Evolutionary conservation across 306 rosid species (phyloP), one percentile per base, ranked within the genome.

Genomic region (Fragaria ananassa): DNA sequence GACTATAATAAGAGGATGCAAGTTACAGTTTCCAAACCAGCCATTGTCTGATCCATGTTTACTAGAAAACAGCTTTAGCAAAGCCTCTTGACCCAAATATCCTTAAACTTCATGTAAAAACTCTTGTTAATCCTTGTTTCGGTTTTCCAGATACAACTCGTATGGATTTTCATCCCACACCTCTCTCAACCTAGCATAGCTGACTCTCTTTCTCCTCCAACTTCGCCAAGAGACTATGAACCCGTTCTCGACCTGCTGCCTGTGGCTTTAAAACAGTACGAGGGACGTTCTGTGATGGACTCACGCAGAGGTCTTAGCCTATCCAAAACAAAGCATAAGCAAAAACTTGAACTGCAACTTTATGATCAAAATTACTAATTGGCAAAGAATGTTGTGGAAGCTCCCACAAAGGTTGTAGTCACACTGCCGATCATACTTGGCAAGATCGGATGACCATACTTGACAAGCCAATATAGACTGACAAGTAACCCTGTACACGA

Each of bases 401-500:
- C 85, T 84, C 83, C 93, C 97, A 93, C 61, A 19, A 89, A 93
- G 60, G 80, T 81, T 35, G 98, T 92, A 17, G 74, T 53, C 97
- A 93, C 57, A 86, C 83, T 91, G 84, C 34, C 72, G 77, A 63
- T 93, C 97, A 84, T 86, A 84, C 65, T 90, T 86, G 34, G 10
- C 57, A 51, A 50, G 56, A n/a, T n/a, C n/a, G n/a, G n/a, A 8
- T 17, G 56, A 56, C 96, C 96, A 83, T 87, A 82, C 60, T 89
- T 88, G 37, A 89, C 93, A 31, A 91, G 93, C 97, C 98, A 89
- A 76, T 85, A 78, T 47, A 96, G 81, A 71, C 87, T 85, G 58
- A 91, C 86, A 75, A 2, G 98, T 93, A 77, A 85, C 90, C 54
- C 93, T 91, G 66, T 93, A 92, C 96, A 91, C 88, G 87, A 89